Evolutionary conservation across 257 asterid genomes (phyloP), one percentile per base, ranked within the genome.

Genomic region (Forsythia suspensa): DNA sequence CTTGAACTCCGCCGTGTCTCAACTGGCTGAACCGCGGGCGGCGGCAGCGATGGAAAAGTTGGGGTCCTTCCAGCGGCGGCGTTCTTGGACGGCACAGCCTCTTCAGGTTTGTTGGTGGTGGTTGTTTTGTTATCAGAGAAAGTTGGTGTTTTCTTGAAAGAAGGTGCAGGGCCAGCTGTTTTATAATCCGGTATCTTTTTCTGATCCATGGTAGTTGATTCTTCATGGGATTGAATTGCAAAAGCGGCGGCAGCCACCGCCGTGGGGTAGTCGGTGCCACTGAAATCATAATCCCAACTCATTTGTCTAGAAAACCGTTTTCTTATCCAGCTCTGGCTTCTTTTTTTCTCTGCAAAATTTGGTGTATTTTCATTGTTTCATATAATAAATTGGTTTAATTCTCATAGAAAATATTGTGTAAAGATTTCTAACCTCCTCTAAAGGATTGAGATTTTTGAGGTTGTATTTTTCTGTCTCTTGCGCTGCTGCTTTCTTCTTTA

Each of bases 181-280:
- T 20, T 55, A n/a, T 18, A n/a, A 38, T 41, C 48, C 44, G 55
- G 36, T 69, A 71, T 67, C 70, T 68, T 76, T 57, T 69, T 72
- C 61, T 66, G 80, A 46, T 63, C 81, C 44, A 73, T 74, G 1
- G 4, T 52, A 13, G 55, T 73, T 72, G 82, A 63, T 59, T 80
- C 82, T 80, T 88, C 87, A 13, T 77, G 80, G 21, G 87, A 73
- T 70, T 79, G 72, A 71, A 88, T 68, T 24, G 91, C 91, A 72
- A 77, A 85, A 43, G 89, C 89, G 68, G 89, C 87, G 6, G 87
- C 89, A 4, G 88, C 91, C 61, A 85, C 85, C 36, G 89, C 91
- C 13, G 77, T 73, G 6, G 73, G 81, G 61, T 85, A 85, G 16
- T 80, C 89, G 36, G 48, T 79, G 0, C 73, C 80, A 12, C 52